Base-by-base conservation (phyloP, 2,329 filamentous ascomycete species). In the Aspergillus transmontanensis region DNA sequence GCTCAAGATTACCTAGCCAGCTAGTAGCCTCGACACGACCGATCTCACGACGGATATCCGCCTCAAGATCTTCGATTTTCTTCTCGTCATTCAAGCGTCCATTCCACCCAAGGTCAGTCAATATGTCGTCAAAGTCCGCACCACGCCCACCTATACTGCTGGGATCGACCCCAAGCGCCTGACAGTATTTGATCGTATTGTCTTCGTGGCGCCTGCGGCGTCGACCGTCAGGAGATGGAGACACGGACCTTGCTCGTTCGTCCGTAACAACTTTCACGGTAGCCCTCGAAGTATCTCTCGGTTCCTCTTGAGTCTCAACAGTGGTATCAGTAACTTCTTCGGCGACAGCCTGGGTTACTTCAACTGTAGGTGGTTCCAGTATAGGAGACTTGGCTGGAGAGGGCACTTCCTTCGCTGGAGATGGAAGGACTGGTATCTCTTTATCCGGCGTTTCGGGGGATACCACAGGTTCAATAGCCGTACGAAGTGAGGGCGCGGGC, bases 21-120 rank as follows among this genome's bases (percentile, higher is more conserved):
- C 92, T 94, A 61, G 93, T 94, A 57, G 94, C 94, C 79, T 97
- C 94, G 2, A 94, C 91, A 69, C 93, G 91, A 67, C 93, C 93
- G 62, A 97, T 87, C 75, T 97, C 94, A 65, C 93, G 88, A 59
- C 94, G 92, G 60, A 97, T 85, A 67, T 96, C 93, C 14, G 86
- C 83, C 79, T 94, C 92, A 74, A 97, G 85, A 58, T 92, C 88
- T 57, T 96, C 92, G 60, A 94, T 88, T 64, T 88, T 91, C 67
- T 90, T 89, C 53, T 88, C 83, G 59, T 91, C 88, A 76, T 93
- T 89, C 67, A 92, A 85, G 56, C 90, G 88, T 55, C 90, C 92
- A 26, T 92, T 89, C 93, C 93, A 97, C 39, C 93, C 93, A 75
- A 97, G 92, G 73, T 96, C 92, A 67, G 92, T 89, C 39, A 97